Evolutionary conservation across 768 basidiomycete genomes (phyloP).

Genomic region (Kwoniella europaea): DNA sequence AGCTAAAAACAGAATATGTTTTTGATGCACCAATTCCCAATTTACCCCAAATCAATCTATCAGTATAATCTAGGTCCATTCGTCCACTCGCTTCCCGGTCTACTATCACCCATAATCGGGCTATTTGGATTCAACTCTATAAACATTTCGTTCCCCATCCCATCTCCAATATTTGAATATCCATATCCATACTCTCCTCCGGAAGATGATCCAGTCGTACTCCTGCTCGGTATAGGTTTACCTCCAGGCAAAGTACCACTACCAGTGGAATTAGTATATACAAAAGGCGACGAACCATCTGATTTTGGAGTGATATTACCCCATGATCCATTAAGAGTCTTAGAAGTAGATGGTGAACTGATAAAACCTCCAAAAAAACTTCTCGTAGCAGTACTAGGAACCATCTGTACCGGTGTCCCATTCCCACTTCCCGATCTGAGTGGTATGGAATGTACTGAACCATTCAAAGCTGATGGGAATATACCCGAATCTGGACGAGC

Average conservation of each 20-base stretch:
- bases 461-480: conserved; percentile 34
- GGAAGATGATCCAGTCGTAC: conserved; percentile 1
- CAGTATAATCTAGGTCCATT: neutral
- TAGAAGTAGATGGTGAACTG: neutral
- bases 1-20: too few relatives aligned
- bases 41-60: neutral
- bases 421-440: neutral
- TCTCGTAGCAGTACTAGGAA: conserved; percentile 12
- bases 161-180: neutral
- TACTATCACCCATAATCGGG: conserved; percentile 34
- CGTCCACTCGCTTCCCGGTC: conserved; percentile 30
- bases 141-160: conserved; percentile 23
- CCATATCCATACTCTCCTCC: neutral
- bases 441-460: conserved; percentile 2
- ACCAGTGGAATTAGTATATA: neutral
- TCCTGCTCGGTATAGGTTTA: neutral
- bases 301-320: neutral
- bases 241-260: neutral
- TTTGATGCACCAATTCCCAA: too few relatives aligned
- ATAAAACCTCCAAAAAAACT: conserved; percentile 4
- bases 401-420: conserved; percentile 1
- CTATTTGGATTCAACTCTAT: conserved; percentile 49
- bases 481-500: conserved; percentile 47
- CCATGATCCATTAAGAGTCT: neutral
- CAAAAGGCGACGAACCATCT: neutral